Evolutionary conservation across 2,329 filamentous ascomycete genomes (phyloP).

Genomic region (Neospermospora avenae): DNA sequence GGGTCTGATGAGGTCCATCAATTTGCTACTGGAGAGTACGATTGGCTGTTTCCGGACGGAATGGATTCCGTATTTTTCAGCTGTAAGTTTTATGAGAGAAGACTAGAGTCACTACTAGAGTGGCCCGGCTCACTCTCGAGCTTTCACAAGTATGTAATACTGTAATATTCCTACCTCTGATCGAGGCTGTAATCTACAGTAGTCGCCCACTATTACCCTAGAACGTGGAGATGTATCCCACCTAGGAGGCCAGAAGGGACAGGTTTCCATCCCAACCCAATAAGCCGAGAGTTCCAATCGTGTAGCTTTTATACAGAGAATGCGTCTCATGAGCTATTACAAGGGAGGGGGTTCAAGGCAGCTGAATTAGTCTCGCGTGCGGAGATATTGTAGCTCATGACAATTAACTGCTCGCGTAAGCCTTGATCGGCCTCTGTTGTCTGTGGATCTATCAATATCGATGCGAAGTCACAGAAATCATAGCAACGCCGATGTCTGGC

Average conservation of each 20-base stretch:
- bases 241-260: neutral
- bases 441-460: neutral
- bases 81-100: neutral
- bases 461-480: too few species aligned
- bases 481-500: too few species aligned
- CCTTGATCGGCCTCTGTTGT: neutral
- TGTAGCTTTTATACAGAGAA: neutral
- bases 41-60: neutral
- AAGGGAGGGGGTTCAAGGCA: neutral
- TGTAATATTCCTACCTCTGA: too few species aligned
- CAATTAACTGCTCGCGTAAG: neutral
- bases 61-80: neutral
- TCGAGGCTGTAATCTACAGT: too few species aligned
- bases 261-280: neutral
- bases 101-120: neutral
- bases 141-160: neutral
- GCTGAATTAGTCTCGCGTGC: neutral
- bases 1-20: neutral
- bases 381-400: neutral
- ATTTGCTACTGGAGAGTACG: neutral
- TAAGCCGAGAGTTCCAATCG: neutral
- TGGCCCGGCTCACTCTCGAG: neutral
- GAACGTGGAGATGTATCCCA: neutral
- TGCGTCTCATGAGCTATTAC: neutral
- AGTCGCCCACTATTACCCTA: too few species aligned